phyloP scores from a whole-genome alignment of 2,329 filamentous ascomycete species.

The Penicillium sclerotigenum region DNA sequence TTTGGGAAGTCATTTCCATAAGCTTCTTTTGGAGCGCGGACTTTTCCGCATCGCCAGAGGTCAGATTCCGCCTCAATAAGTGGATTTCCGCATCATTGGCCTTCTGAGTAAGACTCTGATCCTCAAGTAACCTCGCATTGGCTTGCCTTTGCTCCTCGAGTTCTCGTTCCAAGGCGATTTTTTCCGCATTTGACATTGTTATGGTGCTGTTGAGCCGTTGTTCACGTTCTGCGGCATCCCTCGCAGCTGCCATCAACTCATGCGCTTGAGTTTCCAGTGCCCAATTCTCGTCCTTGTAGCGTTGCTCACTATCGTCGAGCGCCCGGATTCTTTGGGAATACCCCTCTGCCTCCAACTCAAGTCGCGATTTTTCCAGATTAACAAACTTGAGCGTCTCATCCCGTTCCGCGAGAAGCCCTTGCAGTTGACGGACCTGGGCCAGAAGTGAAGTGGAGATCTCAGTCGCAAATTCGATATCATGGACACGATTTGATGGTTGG shows the following conservation, averaged over 20 bases:
- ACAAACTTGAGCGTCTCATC: constrained; percentile 78
- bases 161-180: constrained; percentile 74
- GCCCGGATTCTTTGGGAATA: constrained; percentile 75
- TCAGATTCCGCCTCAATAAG: constrained; percentile 74
- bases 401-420: constrained; percentile 77
- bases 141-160: constrained; percentile 82
- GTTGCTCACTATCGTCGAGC: constrained; percentile 89
- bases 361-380: constrained; percentile 69
- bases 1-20: constrained; percentile 82
- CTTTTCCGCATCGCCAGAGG: constrained; percentile 74
- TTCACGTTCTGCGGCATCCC: constrained; percentile 76
- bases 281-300: constrained; percentile 99
- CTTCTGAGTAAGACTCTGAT: constrained; percentile 72
- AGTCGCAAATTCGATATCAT: constrained; percentile 97
- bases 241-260: constrained; percentile 70
- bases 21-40: constrained; percentile 76
- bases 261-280: constrained; percentile 89
- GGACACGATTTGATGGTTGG: constrained; percentile 79
- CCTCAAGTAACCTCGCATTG: constrained; percentile 75
- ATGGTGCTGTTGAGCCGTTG: constrained; percentile 74
- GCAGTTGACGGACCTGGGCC: constrained; percentile 87
- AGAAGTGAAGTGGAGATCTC: constrained; percentile 95
- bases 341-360: constrained; percentile 78
- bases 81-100: constrained; percentile 87
- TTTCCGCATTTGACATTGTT: constrained; percentile 68